phyloP scores from a whole-genome alignment of 192 early-diverging fungal species.

The Coemansia sp. region DNA sequence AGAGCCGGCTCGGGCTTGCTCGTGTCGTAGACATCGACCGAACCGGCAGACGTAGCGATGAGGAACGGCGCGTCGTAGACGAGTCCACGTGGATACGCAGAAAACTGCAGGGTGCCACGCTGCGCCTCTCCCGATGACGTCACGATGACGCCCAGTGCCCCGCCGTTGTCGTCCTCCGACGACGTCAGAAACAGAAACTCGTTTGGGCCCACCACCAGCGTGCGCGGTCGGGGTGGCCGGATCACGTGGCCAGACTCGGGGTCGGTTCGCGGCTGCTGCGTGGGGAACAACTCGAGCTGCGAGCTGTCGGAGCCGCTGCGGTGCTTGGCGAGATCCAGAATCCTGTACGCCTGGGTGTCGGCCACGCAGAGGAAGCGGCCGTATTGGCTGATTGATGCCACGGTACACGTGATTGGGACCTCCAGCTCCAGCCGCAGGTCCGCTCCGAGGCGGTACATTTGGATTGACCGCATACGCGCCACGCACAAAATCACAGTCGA shows the following conservation, averaged over 20 bases:
- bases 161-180: conserved; percentile 21
- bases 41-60: conserved; percentile 26
- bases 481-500: conserved; percentile 29
- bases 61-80: conserved; percentile 45
- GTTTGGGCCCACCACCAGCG: conserved; percentile 41
- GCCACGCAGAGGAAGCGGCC: conserved; percentile 47
- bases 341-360: conserved; percentile 46
- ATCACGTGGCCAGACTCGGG: conserved; percentile 21
- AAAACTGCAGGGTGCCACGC: conserved; percentile 50
- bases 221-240: conserved; percentile 44
- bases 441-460: conserved; percentile 20
- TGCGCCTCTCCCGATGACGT: conserved; percentile 47
- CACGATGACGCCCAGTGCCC: conserved; percentile 47
- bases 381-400: conserved; percentile 45
- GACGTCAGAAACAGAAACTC: conserved; percentile 52
- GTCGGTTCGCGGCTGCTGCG: conserved; percentile 43
- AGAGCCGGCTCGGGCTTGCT: conserved; percentile 29
- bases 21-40: conserved; percentile 43
- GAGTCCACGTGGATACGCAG: conserved; percentile 36
- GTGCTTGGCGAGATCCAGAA: conserved; percentile 30
- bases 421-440: conserved; percentile 44
- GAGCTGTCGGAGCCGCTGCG: background rate
- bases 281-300: conserved; percentile 38
- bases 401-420: conserved; percentile 22
- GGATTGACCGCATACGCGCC: conserved; percentile 35